A percentile compares a stretch with the other conserved stretches of the same genome.
These are phyloP conservation scores for Cercospora janseana DNA, from an alignment of 2,329 filamentous ascomycete genomes.

Conservation along the genomic window DNA sequence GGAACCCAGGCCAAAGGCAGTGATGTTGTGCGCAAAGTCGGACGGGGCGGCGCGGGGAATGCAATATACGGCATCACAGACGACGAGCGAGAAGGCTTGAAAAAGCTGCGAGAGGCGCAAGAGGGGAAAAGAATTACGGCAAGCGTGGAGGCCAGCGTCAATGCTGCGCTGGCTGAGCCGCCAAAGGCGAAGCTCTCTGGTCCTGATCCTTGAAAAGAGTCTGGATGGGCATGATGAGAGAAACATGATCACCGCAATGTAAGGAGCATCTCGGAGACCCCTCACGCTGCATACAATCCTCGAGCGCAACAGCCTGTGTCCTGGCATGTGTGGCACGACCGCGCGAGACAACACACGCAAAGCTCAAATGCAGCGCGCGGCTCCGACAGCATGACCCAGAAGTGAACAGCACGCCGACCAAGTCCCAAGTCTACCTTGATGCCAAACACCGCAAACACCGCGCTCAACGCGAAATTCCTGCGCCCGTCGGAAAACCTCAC, in stretches of 20 bases:
- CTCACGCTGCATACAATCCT: too few species aligned
- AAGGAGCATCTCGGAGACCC: too few species aligned
- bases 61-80: slow-evolving; percentile 41
- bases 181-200: slow-evolving; percentile 41
- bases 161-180: slow-evolving; percentile 42
- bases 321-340: too few species aligned
- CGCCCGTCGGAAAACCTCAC: background rate
- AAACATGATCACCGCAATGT: too few species aligned
- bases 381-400: too few species aligned
- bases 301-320: too few species aligned
- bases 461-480: too few species aligned
- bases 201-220: slow-evolving; percentile 17
- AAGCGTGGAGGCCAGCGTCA: slow-evolving; percentile 44
- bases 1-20: slow-evolving; percentile 4
- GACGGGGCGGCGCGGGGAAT: slow-evolving; percentile 50
- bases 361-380: too few species aligned
- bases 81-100: slow-evolving; percentile 33
- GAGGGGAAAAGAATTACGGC: slow-evolving; percentile 33
- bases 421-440: too few species aligned
- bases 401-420: too few species aligned
- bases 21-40: slow-evolving; percentile 25
- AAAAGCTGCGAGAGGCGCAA: slow-evolving; percentile 32
- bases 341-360: too few species aligned
- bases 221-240: background rate
- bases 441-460: background rate